phyloP scores from a whole-genome alignment of 176 grass and related monocot species.

The Calamus simplicifolius region DNA sequence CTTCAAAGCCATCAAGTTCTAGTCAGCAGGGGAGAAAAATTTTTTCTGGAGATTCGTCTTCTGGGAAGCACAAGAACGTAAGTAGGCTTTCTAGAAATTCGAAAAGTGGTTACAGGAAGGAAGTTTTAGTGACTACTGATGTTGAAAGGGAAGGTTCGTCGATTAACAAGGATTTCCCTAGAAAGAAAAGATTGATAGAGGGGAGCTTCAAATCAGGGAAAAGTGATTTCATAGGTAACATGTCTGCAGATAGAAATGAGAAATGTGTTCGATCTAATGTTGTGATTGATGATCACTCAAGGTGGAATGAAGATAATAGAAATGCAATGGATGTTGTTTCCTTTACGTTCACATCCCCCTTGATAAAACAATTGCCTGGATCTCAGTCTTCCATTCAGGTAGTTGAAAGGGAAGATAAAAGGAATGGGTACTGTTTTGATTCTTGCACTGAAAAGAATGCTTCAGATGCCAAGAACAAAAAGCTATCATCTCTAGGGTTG shows the following conservation, averaged over 20 bases:
- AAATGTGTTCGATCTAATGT: slow-evolving; percentile 46
- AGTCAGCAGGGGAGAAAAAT: slow-evolving; percentile 59
- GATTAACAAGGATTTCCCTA: slow-evolving; percentile 74
- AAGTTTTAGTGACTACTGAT: slow-evolving; percentile 34
- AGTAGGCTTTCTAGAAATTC: slow-evolving; percentile 35
- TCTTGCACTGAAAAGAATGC: slow-evolving; percentile 21
- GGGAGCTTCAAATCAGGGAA: slow-evolving; percentile 44
- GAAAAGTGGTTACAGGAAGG: slow-evolving; percentile 47
- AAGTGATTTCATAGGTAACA: slow-evolving; percentile 10
- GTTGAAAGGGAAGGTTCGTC: slow-evolving; percentile 47
- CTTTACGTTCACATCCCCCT: slow-evolving; percentile 79
- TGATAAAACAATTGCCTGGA: slow-evolving; percentile 41
- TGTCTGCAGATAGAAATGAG: slow-evolving; percentile 13
- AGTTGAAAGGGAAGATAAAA: slow-evolving; percentile 27
- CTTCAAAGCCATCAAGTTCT: slow-evolving; percentile 34
- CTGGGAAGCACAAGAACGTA: slow-evolving; percentile 46
- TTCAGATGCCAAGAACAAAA: slow-evolving; percentile 32
- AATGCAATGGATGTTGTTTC: slow-evolving; percentile 65
- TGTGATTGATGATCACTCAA: slow-evolving; percentile 57
- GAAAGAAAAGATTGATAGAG: slow-evolving; percentile 79
- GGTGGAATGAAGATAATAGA: slow-evolving; percentile 44
- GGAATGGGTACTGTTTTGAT: slow-evolving; percentile 27
- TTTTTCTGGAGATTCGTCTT: slow-evolving; percentile 42
- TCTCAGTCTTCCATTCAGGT: slow-evolving; percentile 14
- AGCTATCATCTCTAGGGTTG: slow-evolving; percentile 26